These are phyloP conservation scores for Kodamaea arcana DNA, from an alignment of 1,139 yeast species.

Conservation along the genomic window DNA sequence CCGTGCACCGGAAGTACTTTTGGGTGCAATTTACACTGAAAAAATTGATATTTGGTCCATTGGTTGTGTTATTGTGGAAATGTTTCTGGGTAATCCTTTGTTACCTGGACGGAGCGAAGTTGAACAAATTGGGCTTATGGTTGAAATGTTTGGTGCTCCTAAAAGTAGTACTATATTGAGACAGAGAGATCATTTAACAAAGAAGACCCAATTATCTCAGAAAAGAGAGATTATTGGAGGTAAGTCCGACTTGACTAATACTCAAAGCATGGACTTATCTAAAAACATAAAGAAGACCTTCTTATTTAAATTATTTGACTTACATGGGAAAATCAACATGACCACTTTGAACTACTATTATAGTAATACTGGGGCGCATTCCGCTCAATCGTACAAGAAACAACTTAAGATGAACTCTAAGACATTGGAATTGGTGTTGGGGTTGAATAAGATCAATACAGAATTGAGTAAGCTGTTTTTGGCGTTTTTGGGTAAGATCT, in stretches of 20 bases:
- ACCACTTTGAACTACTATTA: conserved; percentile 23
- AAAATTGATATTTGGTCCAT: conserved; percentile 33
- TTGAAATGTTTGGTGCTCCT: conserved; percentile 22
- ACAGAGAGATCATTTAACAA: conserved; percentile 8
- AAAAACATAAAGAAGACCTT: conserved; percentile 10
- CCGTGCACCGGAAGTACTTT: conserved; percentile 73
- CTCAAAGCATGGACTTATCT: conserved; percentile 7
- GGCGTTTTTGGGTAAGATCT: conserved; percentile 34
- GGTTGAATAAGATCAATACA: conserved; percentile 27
- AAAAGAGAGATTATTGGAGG: conserved; percentile 3
- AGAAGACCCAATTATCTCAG: conserved; percentile 2
- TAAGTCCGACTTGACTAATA: not conserved
- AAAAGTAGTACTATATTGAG: conserved; percentile 9
- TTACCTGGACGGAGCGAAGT: conserved; percentile 22
- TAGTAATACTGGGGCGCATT: conserved; percentile 10
- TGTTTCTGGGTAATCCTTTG: conserved; percentile 19
- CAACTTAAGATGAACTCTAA: conserved; percentile 27
- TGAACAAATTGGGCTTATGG: conserved; percentile 20
- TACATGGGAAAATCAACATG: conserved; percentile 35
- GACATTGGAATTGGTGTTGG: conserved; percentile 40
- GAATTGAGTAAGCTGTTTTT: conserved; percentile 17
- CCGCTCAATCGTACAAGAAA: conserved; percentile 15
- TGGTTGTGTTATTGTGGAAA: conserved; percentile 23
- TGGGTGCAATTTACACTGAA: conserved; percentile 71
- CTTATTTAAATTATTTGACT: conserved; percentile 33